Percentiles rank a stretch among this genome's conserved stretches.
These are phyloP conservation scores for Xylona heveae DNA, from an alignment of 495 filamentous ascomycete species.

Conservation along the genomic window DNA sequence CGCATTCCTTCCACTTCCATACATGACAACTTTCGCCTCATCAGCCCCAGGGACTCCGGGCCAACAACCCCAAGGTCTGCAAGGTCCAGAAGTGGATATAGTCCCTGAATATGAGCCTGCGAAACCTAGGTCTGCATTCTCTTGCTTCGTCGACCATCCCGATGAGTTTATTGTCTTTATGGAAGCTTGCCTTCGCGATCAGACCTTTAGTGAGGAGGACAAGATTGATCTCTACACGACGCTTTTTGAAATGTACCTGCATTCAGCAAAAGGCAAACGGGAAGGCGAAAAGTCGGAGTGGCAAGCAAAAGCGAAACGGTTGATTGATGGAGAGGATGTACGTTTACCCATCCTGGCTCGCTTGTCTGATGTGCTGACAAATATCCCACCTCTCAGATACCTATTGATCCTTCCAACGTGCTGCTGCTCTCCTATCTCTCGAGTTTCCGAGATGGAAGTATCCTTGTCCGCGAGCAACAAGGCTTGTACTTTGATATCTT, in stretches of 20 bases:
- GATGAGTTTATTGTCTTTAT: conserved; percentile 79
- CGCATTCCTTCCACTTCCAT: conserved; percentile 63
- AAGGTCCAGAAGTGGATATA: neutral
- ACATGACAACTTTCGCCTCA: conserved; percentile 37
- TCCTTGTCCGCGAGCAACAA: conserved; percentile 81
- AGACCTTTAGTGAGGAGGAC: conserved; percentile 44
- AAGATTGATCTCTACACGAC: conserved; percentile 82
- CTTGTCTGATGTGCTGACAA: neutral
- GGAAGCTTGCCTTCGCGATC: conserved; percentile 56
- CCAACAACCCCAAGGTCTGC: conserved; percentile 4
- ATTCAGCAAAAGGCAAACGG: conserved; percentile 58
- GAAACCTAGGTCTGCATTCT: conserved; percentile 79
- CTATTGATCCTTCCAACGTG: conserved; percentile 87
- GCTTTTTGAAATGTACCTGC: conserved; percentile 92
- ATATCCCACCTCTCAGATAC: conserved; percentile 24
- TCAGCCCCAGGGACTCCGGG: conserved; percentile 18
- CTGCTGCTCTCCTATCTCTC: conserved; percentile 82
- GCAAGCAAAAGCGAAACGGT: conserved; percentile 71
- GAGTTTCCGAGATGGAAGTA: conserved; percentile 75
- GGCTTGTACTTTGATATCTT: conserved; percentile 90
- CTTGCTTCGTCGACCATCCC: conserved; percentile 86
- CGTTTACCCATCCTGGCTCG: conserved; percentile 5
- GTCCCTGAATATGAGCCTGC: conserved; percentile 37
- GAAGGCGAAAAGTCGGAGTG: conserved; percentile 53
- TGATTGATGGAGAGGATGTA: conserved; percentile 55